Conservation (phyloP, 1,284 basidiomycete genomes). For the Boletus semigastroideus region DNA sequence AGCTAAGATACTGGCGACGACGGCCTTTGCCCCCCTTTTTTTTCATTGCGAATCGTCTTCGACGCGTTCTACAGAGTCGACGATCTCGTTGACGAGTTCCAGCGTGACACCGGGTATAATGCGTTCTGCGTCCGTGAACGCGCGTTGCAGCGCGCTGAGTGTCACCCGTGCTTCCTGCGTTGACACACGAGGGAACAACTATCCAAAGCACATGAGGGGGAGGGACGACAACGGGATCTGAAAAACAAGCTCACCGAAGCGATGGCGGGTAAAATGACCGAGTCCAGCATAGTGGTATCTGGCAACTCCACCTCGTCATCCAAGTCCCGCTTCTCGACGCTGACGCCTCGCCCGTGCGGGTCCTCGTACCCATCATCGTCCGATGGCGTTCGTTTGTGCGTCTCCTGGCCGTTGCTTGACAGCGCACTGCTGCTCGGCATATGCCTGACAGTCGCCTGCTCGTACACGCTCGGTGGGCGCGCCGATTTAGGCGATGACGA, state of each 20-base stretch:
- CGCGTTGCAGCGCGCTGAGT: conserved; percentile 80
- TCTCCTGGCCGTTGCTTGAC: conserved; percentile 14
- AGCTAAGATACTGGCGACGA: conserved; percentile 3
- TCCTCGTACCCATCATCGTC: conserved; percentile 71
- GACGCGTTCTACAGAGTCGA: conserved; percentile 88
- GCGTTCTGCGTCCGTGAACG: conserved; percentile 89
- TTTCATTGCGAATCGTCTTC: conserved; percentile 55
- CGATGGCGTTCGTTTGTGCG: conserved; percentile 45
- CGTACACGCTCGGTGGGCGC: conserved; percentile 45
- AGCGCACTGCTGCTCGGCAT: conserved; percentile 35
- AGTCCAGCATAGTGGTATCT: conserved; percentile 88
- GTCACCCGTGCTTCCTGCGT: conserved; percentile 85
- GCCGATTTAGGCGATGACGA: conserved; percentile 27
- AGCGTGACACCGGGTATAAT: conserved; percentile 79
- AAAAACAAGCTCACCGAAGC: conserved; percentile 62
- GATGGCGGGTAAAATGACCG: conserved; percentile 91
- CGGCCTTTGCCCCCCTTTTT: background rate
- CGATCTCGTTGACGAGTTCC: conserved; percentile 83
- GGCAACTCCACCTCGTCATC: conserved; percentile 67
- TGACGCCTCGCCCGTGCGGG: conserved; percentile 31
- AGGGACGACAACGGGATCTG: too few relatives aligned
- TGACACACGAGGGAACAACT: conserved; percentile 88
- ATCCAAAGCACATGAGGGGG: background rate
- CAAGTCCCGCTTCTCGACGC: conserved; percentile 36
- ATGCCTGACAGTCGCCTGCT: conserved; percentile 68